Percentiles rank a stretch among this genome's conserved stretches.
Evolutionary conservation across 331 rosid species (phyloP).

Genomic region (Malus hybrid): DNA sequence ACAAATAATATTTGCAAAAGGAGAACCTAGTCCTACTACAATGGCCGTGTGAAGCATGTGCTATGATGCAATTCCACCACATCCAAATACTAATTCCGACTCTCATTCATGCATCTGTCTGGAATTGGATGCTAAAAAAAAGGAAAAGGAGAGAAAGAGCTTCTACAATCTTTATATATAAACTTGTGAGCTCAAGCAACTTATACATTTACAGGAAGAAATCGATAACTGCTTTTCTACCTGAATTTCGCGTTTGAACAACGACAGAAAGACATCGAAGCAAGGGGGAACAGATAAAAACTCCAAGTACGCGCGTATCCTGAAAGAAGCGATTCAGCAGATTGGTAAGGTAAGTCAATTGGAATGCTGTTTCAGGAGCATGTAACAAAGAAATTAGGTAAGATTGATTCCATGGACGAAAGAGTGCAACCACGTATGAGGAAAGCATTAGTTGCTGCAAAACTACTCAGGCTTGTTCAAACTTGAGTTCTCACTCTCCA

Average conservation of each 20-base stretch:
- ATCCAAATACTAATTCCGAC: neutral
- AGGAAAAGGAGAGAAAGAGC: neutral
- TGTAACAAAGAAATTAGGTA: neutral
- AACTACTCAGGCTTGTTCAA: conserved; percentile 26
- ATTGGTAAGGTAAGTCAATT: no score
- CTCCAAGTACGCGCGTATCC: no score
- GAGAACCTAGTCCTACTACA: no score
- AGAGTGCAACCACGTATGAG: neutral
- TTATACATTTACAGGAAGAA: neutral
- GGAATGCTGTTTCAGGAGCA: neutral
- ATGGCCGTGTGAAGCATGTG: neutral
- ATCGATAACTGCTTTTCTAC: neutral
- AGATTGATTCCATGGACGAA: no score
- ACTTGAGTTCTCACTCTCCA: conserved; percentile 77
- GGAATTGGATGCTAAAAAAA: neutral
- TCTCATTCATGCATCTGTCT: neutral
- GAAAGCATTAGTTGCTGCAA: neutral
- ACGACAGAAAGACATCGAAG: neutral
- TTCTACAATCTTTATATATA: neutral
- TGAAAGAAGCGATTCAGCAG: no score
- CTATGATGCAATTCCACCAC: neutral
- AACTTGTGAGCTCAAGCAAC: no score
- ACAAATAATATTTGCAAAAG: no score
- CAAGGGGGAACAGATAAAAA: no score
- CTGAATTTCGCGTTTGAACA: neutral